These are phyloP conservation scores for Trichocladium uniseriatum DNA, from an alignment of 495 filamentous ascomycete species.

Conservation along the genomic window DNA sequence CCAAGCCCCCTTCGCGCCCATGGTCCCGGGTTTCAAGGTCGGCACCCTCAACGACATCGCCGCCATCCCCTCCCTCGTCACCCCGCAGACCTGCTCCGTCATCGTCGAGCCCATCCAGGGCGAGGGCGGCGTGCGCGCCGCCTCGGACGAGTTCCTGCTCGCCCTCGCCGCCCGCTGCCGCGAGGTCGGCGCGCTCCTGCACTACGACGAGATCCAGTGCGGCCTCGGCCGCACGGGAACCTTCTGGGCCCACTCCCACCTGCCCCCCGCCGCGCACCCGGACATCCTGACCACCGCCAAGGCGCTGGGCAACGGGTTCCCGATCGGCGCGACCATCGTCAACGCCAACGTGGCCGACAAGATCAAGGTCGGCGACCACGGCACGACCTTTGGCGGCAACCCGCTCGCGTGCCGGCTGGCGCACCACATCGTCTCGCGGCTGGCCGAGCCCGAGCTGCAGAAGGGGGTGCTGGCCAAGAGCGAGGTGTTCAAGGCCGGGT, in stretches of 20 bases:
- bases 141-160: slow-evolving; percentile 67
- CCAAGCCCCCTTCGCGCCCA: slow-evolving; percentile 86
- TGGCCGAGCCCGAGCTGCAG: slow-evolving; percentile 58
- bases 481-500: slow-evolving; percentile 52
- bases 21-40: slow-evolving; percentile 88
- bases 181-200: slow-evolving; percentile 78
- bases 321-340: slow-evolving; percentile 86
- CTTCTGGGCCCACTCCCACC: slow-evolving; percentile 74
- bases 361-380: slow-evolving; percentile 88
- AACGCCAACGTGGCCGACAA: slow-evolving; percentile 64
- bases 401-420: slow-evolving; percentile 78
- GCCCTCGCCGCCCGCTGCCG: slow-evolving; percentile 72
- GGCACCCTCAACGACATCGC: slow-evolving; percentile 75
- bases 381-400: slow-evolving; percentile 95
- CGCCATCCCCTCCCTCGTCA: slow-evolving; percentile 61
- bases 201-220: slow-evolving; percentile 96
- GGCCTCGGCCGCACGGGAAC: slow-evolving; percentile 77
- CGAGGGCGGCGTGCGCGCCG: slow-evolving; percentile 85
- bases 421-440: slow-evolving; percentile 67
- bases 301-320: slow-evolving; percentile 92
- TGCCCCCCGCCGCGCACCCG: slow-evolving; percentile 74
- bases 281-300: slow-evolving; percentile 93
- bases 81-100: slow-evolving; percentile 82
- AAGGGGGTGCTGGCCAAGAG: slow-evolving; percentile 54
- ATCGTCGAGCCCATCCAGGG: slow-evolving; percentile 97